Evolutionary conservation across 2,329 filamentous ascomycete species (phyloP), one percentile per base, ranked within the genome.

Genomic region (Cladosporium sp.): DNA sequence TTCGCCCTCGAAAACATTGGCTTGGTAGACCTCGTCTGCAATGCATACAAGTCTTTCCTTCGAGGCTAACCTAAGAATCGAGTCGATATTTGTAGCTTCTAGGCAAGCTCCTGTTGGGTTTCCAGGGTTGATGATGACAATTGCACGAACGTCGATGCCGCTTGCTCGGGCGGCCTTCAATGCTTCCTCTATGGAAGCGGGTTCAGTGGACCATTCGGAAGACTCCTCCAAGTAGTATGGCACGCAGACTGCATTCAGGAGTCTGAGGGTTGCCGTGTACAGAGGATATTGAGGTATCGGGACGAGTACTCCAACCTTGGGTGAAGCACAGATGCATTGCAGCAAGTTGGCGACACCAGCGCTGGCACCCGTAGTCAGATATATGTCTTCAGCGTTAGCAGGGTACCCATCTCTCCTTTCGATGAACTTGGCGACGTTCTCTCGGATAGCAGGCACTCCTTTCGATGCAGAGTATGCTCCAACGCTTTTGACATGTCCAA

Each of bases 1-100:
- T 68, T 92, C 79, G 69, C 93, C 93, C 54, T 86, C 76, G 73
- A 97, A 98, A 61, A 98, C 87, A 71, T 98, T 98, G 65, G 93
- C 97, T 74, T 98, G 93, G 80, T 98, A 98, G 32, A 98, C 93
- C 72, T 98, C 93, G 65, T 98, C 93, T 45, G 93, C 93, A 63
- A 98, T 80, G 57, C 97, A 77, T 49, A 97, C 90, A 19, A 98
- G 79, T 60, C 84, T 82, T 76, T 96, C 83, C 68, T 91, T 78
- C 20, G 83, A 84, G 33, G 93, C 92, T 56, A 96, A 86, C 56
- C 92, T 82, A 58, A 97, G 78, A n/a, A 97, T 88, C 43, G 79
- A 78, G 63, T 85, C 83, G 69, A 98, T 84, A 64, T 96, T 89
- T 16, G 82, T 78, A 57, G 86, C 79, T 27, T 84, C 76, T 16